phyloP scores from a whole-genome alignment of 805 yeast species.

The Lipomyces yamadae region DNA sequence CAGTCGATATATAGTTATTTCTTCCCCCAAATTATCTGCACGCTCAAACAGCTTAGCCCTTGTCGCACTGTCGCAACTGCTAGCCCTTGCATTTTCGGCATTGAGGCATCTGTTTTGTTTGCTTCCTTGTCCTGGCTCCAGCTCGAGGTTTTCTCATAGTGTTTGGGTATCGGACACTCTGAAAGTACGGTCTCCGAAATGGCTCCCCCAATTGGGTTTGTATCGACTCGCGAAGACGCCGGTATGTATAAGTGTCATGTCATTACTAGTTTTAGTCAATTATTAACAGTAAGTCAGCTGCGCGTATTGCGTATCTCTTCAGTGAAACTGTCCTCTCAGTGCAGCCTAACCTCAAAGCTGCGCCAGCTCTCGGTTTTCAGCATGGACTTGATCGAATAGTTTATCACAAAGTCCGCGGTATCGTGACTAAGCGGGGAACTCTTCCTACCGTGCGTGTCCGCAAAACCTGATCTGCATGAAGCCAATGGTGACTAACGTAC shows the following conservation, averaged over 20 bases:
- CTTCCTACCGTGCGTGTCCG: slow-evolving; percentile 21
- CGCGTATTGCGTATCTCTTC: slow-evolving; percentile 37
- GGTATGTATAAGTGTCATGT: slow-evolving; percentile 20
- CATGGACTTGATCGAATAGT: slow-evolving; percentile 28
- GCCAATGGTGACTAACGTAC: not conserved
- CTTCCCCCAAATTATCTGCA: not conserved
- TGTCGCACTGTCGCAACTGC: not conserved
- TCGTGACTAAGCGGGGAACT: slow-evolving; percentile 34
- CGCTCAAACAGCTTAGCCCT: slow-evolving; percentile 4
- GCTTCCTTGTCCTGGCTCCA: not conserved
- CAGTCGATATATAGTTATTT: not conserved
- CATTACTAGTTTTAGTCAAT: not conserved
- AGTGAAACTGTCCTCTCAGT: slow-evolving; percentile 35
- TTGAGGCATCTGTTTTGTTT: not conserved
- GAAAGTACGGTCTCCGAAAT: slow-evolving; percentile 1
- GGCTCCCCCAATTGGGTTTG: slow-evolving; percentile 32
- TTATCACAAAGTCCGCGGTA: slow-evolving; percentile 31
- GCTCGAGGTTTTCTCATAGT: not conserved
- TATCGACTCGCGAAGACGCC: slow-evolving; percentile 35
- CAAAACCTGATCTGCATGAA: not conserved
- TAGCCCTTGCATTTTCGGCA: slow-evolving; percentile 2
- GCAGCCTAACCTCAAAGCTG: slow-evolving; percentile 23
- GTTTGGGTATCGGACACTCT: not conserved
- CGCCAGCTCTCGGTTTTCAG: slow-evolving; percentile 26
- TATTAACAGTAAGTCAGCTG: slow-evolving; percentile 17